Base-by-base conservation (phyloP, 2,329 filamentous ascomycete genomes). In the Cephalotrichum gorgonifer region DNA sequence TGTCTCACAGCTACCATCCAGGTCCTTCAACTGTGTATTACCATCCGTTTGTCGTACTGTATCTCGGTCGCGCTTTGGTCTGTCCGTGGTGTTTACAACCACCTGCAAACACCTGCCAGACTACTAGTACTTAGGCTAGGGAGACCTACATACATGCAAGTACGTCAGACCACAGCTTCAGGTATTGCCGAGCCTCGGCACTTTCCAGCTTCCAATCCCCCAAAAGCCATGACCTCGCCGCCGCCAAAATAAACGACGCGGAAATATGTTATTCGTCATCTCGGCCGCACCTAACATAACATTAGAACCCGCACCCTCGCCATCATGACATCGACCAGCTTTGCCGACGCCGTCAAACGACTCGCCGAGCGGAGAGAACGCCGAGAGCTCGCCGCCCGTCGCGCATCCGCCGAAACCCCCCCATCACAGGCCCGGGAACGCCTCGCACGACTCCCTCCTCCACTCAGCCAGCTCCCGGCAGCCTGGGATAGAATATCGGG, bases 331-430 rank as follows among this genome's bases (percentile, higher is more conserved):
- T 69, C 73, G 53, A 68, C 70, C 53, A 86, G 86, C 68, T 96
- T 96, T 69, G 84, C 86, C 65, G 85, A 88, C 64, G 91, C 91
- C 55, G 90, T 96, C 71, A 78, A 86, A 69, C 87, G 90, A 64
- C 82, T 96, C 52, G 78, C 85, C 55, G 85, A 86, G 57, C 86
- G 89, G 59, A 87, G 88, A 60, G 79, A 80, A 62, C 82, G 83
- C 54, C 85, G 86, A 64, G 86, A 88, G 65, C 71, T 76, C 49
- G 79, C 77, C 58, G 72, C 79, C 51, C 76, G 73, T 46, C 64
- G 78, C 55, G 70, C 72, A 47, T 47, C 22, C 11, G 49, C 44
- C 30, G 26, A 48, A 14, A 44, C 64, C 72, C 48, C 68, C 68
- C 58, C 76, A 38, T 75, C 77, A 50, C 70, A 71, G 57, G 72